Conservation (phyloP, 257 asterid species). For the Nicotiana obtusifolia region DNA sequence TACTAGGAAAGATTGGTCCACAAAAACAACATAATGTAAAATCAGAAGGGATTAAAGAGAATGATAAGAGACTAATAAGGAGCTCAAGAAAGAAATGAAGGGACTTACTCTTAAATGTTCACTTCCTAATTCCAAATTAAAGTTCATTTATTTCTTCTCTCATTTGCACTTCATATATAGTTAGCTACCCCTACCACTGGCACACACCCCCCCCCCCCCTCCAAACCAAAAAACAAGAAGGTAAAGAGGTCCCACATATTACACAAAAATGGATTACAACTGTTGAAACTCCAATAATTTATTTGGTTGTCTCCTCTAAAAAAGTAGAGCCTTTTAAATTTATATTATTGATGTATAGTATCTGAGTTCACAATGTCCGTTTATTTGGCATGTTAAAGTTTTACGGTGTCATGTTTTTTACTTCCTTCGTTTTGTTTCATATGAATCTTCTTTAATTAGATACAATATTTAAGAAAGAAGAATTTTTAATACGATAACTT, state of each 20-base stretch:
- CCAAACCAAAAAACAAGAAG: background rate
- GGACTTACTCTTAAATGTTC: background rate
- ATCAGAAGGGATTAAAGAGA: background rate
- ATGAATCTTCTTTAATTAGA: too few relatives aligned
- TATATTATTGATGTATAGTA: background rate
- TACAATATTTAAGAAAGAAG: too few relatives aligned
- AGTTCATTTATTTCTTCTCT: background rate
- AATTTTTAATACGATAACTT: too few relatives aligned
- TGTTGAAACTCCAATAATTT: background rate
- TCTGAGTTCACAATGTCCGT: background rate
- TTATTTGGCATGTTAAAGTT: background rate
- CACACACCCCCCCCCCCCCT: background rate
- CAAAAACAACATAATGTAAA: background rate
- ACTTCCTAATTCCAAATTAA: background rate
- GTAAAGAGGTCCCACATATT: background rate
- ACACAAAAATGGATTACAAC: slow-evolving; percentile 5
- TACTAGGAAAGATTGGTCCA: background rate
- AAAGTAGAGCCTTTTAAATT: background rate
- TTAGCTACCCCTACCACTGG: background rate
- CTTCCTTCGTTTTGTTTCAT: too few relatives aligned
- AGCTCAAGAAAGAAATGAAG: slow-evolving; percentile 3
- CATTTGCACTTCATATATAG: background rate
- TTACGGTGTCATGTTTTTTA: background rate
- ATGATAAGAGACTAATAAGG: background rate
- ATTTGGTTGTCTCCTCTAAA: background rate